A percentile compares a stretch with the other conserved stretches of the same genome.
phyloP scores from a whole-genome alignment of 2,329 filamentous ascomycete genomes.

The Xylaria sp. region DNA sequence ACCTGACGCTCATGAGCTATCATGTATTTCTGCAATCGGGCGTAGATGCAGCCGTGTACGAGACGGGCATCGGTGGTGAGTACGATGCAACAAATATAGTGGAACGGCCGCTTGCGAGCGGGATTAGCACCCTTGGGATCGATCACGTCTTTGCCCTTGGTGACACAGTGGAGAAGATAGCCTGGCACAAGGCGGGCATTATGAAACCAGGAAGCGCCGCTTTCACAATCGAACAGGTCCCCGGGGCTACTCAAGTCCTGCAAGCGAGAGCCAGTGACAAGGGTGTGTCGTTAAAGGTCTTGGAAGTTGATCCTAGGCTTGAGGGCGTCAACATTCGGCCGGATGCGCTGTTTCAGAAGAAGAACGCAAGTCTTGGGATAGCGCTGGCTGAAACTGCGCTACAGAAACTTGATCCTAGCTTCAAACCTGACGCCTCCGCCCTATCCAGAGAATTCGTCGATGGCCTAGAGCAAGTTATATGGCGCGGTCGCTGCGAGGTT shows the following conservation, averaged over 20 bases:
- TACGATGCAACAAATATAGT: conserved; percentile 77
- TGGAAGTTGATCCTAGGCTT: conserved; percentile 61
- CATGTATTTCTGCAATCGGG: conserved; percentile 72
- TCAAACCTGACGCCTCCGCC: conserved; percentile 39
- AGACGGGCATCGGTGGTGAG: conserved; percentile 75
- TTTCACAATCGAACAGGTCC: conserved; percentile 66
- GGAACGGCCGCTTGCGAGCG: conserved; percentile 65
- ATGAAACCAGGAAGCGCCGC: conserved; percentile 70
- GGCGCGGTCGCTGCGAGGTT: conserved; percentile 81
- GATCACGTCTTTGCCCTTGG: conserved; percentile 75
- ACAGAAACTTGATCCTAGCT: conserved; percentile 55
- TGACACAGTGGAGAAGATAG: conserved; percentile 71
- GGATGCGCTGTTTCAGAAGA: conserved; percentile 67
- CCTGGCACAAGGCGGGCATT: conserved; percentile 80
- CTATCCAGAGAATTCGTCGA: conserved; percentile 74
- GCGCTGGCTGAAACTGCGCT: conserved; percentile 64
- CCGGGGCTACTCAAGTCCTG: conserved; percentile 59
- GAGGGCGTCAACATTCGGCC: conserved; percentile 61
- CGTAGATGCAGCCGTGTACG: conserved; percentile 72
- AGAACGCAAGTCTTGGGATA: conserved; percentile 63
- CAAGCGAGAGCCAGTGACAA: conserved; percentile 64
- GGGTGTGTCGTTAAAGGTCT: conserved; percentile 58
- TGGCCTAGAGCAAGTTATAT: conserved; percentile 79
- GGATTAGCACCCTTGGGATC: conserved; percentile 74
- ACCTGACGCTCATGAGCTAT: conserved; percentile 59